Evolutionary conservation across 176 grass and related monocot genomes (phyloP), one percentile per base, ranked within the genome.

Genomic region (Rhynchospora pubera): DNA sequence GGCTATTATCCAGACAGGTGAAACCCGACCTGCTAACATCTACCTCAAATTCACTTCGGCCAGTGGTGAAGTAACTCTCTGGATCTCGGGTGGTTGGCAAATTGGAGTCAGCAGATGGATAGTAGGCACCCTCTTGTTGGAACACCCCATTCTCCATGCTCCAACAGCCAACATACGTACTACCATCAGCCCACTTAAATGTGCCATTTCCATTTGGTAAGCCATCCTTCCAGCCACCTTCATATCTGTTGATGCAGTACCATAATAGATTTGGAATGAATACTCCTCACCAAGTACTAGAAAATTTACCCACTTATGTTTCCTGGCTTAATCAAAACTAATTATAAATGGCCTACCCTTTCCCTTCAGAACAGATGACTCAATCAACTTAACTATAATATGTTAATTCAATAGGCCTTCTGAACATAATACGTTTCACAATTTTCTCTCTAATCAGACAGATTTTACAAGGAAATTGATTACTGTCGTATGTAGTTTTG

Each of bases 121-220:
- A 92, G 79, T 92, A 97, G 8, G 90, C 90, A 43, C 90, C 92
- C 56, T 87, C 89, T 76, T 87, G 90, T 60, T 89, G 87, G 42
- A 90, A 63, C 34, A 14, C 75, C 42, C 78, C 92, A 39, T 42
- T 82, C 6, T 91, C 90, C 56, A 83, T 79, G 73, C 73, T 79
- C 92, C 95, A 97, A 3, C 82, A 42, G 9, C 92, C 95, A 11
- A 93, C 86, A 69, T 94, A 91, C 61, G 92, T 77, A 14, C 90
- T 80, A 15, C 95, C 95, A 78, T 97, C 92, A 12, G 92, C 83
- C 95, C 95, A 97, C 9, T 83, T 79, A 85, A 97, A 97, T 50
- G 83, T 94, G 4, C 95, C 95, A 24, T 90, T 93, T 0, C 92
- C 92, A 52, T 87, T 97, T 21, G 95, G 95, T 79, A 74, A 76